Base-by-base conservation (phyloP, 164 flowering plant genomes). In the Annona cherimola region DNA sequence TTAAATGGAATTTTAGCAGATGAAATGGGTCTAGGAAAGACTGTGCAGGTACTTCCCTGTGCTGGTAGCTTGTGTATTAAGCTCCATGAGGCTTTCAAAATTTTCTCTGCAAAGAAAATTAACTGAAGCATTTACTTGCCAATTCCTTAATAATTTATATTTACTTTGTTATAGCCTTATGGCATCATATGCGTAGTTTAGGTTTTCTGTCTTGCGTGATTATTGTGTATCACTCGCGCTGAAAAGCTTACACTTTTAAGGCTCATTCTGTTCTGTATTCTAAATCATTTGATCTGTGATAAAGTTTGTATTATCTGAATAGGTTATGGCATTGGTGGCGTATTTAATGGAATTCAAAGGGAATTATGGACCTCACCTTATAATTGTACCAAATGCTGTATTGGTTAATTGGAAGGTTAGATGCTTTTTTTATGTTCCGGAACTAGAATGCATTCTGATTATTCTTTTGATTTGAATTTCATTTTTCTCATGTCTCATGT, bases 21-120 rank as follows among this genome's bases (percentile, higher is more conserved):
- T 89, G 99, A 96, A 81, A 96, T 96, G 99, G 98, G 99, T 65
- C 97, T 93, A 69, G 99, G 99, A 74, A 96, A 93, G 79, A 96
- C 99, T 76, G 99, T 96, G 9, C 98, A 93, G 99, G 98, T 96
- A 45, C 26, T 4, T 68, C 35, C 8, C 63, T 61, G 57, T 12
- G 9, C 57, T 50, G 57, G 9, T 0, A 50, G 57, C 57, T 2
- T 50, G 57, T 50, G 9, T 11, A 50, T 3, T 50, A 50, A 50
- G 14, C 14, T 11, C 57, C 57, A 9, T 8, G 57, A 50, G 9
- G 57, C 57, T 50, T 50, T 50, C 18, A 9, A 11, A 9, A 11
- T 50, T 16, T 50, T 50, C 57, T 50, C 9, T 12, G 57, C 14
- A 50, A 50, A 50, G 57, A 50, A 50, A 5, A 50, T 8, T 16